Evolutionary conservation across 129 eudicot species (phyloP), one percentile per base, ranked within the genome.

Genomic region (Helichrysum umbraculigerum): DNA sequence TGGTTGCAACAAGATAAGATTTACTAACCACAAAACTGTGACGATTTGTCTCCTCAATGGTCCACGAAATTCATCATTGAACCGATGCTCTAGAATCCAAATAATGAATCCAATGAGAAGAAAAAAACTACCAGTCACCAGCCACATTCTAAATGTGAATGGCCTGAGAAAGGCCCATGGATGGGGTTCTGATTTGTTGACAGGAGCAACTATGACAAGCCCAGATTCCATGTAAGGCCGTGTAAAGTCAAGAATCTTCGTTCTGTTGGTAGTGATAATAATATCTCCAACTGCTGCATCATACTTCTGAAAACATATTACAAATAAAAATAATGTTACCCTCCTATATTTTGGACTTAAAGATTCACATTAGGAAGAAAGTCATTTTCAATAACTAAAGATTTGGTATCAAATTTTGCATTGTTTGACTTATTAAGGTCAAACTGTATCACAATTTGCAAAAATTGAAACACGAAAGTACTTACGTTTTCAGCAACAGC

Each of bases 211-310:
- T 25, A 92, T 83, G 3, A 92, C 93, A 19, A 92, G 90, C 19
- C 98, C 98, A 6, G 98, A 92, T 81, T 87, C 96, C 81, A 87
- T 78, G 66, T 60, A 92, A 75, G 98, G 96, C 52, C 87, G 98
- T 3, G 98, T 92, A 25, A 92, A 92, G 78, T 89, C 98, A 79
- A 86, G 93, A 25, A 86, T 78, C 75, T 88, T 84, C 19, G 93
- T 92, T 71, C 98, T 81, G 68, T 86, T 89, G 75, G 93, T 89
- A n/a, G 84, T 81, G 57, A 89, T 92, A 3, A 92, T 86, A 20
- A 92, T 77, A 71, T 92, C 98, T 44, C 98, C 98, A 15, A 92
- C 98, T 75, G 89, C 96, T 50, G 96, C 98, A 87, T 92, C 98
- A 47, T 75, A 92, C 74, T 84, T 86, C 98, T 92, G 86, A 19